phyloP scores from a whole-genome alignment of 2,329 filamentous ascomycete species.

The Ascochyta fabae region DNA sequence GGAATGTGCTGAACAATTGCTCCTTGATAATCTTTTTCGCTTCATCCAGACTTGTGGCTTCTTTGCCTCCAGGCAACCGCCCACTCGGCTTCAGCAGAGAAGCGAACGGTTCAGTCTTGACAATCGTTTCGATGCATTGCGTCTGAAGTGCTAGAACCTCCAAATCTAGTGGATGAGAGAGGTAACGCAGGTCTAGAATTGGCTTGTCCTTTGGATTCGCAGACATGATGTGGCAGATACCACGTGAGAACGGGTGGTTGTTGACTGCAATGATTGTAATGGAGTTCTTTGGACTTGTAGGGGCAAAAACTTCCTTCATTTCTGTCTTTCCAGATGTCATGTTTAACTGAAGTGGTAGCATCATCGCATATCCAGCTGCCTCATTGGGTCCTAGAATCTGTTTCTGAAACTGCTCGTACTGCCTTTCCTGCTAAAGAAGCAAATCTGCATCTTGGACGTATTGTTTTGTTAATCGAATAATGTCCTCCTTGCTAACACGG shows the following conservation, averaged over 20 bases:
- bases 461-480: background rate
- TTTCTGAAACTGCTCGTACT: conserved; percentile 8
- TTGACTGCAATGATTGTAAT: conserved; percentile 37
- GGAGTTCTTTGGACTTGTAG: conserved; percentile 27
- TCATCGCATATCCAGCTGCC: conserved; percentile 8
- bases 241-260: conserved; percentile 49
- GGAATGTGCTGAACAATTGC: background rate
- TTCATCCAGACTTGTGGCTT: conserved; percentile 1
- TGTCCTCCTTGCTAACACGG: background rate
- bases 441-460: background rate
- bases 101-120: conserved; percentile 38
- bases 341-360: conserved; percentile 18
- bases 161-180: conserved; percentile 52
- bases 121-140: conserved; percentile 34
- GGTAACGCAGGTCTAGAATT: conserved; percentile 50
- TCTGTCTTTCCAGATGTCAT: conserved; percentile 13
- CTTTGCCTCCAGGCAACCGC: conserved; percentile 10
- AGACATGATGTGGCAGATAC: conserved; percentile 49
- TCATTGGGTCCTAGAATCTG: conserved; percentile 6
- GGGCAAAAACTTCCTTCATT: conserved; percentile 21
- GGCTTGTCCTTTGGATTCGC: conserved; percentile 42
- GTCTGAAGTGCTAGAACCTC: conserved; percentile 46
- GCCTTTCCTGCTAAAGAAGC: background rate
- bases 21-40: conserved; percentile 8
- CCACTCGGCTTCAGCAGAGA: conserved; percentile 29